A percentile compares a stretch with the other conserved stretches of the same genome.
These are phyloP conservation scores for Rhytidiadelphus loreus DNA, from an alignment of 225 moss, liverwort and hornwort species.

Conservation along the genomic window DNA sequence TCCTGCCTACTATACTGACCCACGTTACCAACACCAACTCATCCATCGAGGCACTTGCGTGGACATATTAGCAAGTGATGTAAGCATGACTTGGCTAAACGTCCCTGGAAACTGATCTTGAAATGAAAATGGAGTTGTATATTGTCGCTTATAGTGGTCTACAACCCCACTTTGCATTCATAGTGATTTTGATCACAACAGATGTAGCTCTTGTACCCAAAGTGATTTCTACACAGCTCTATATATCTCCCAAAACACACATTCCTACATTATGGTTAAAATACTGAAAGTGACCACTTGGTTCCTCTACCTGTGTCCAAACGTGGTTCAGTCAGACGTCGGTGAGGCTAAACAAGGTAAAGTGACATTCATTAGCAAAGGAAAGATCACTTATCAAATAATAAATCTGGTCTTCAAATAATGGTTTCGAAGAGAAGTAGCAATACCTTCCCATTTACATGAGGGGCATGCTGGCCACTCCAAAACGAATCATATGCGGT, in stretches of 20 bases:
- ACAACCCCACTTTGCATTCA: background rate
- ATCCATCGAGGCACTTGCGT: background rate
- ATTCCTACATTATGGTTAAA: background rate
- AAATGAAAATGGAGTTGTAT: background rate
- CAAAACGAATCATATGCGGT: slow-evolving; percentile 40
- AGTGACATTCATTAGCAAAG: background rate
- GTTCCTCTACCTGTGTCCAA: background rate
- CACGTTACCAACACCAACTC: background rate
- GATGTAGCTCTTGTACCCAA: background rate
- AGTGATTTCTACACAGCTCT: background rate
- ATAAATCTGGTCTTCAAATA: background rate
- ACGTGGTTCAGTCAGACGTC: background rate
- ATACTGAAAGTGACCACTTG: background rate
- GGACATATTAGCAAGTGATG: background rate
- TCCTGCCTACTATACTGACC: background rate
- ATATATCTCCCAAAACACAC: background rate
- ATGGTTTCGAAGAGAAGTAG: background rate
- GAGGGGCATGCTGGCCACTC: slow-evolving; percentile 51
- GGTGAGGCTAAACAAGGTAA: background rate
- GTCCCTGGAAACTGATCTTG: background rate
- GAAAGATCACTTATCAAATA: background rate
- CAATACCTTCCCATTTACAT: slow-evolving; percentile 39
- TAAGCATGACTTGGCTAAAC: background rate
- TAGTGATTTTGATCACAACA: background rate
- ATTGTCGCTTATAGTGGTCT: background rate